These are phyloP conservation scores for Chrysoporthe cubensis DNA, from an alignment of 2,329 filamentous ascomycete species.

Conservation along the genomic window DNA sequence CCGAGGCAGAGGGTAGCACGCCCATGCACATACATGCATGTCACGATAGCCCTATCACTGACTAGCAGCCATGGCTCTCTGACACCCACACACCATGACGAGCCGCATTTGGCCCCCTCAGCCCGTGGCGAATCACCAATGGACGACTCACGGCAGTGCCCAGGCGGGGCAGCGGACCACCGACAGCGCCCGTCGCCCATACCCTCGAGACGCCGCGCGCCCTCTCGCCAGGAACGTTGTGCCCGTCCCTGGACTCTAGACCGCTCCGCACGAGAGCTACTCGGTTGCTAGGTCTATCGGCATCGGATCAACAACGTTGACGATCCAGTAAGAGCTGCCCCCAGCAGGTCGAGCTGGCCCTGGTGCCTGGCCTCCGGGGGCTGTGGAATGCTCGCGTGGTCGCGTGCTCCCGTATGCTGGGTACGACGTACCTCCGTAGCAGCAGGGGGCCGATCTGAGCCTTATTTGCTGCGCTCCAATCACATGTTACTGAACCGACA, in stretches of 20 bases:
- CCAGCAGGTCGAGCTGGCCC: too few species aligned
- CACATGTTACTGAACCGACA: conserved; percentile 10
- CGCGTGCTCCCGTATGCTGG: conserved; percentile 10
- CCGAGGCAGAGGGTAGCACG: too few species aligned
- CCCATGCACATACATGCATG: neutral
- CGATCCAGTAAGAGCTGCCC: neutral
- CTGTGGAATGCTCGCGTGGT: conserved; percentile 13
- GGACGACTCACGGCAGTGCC: neutral
- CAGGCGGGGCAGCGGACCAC: neutral
- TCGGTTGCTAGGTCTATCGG: neutral
- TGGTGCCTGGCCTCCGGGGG: too few species aligned
- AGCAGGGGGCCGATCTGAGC: neutral
- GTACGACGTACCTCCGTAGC: neutral
- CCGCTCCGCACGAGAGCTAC: neutral
- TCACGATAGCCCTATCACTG: conserved; percentile 2
- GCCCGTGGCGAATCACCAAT: neutral
- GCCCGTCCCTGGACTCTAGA: neutral
- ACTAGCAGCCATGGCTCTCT: neutral
- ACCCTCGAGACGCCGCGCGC: neutral
- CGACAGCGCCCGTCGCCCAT: neutral
- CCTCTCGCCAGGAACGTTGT: too few species aligned
- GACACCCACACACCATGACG: neutral
- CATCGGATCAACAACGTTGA: neutral
- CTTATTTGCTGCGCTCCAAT: neutral
- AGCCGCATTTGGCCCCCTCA: conserved; percentile 5